Conservation (phyloP, 495 filamentous ascomycete species). For the Aspergillus ostianus region DNA sequence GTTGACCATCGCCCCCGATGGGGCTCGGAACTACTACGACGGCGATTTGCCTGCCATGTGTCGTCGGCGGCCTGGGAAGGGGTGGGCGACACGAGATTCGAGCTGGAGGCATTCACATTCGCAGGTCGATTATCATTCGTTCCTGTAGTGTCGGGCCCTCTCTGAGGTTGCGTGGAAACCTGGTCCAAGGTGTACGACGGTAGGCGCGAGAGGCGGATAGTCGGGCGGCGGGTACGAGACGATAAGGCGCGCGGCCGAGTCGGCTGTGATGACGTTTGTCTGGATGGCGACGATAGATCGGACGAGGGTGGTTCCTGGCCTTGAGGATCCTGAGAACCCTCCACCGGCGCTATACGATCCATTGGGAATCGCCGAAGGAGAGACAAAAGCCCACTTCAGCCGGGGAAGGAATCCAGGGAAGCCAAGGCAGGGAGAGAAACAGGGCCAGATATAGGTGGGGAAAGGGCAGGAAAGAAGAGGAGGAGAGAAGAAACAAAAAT, state of each 20-base stretch:
- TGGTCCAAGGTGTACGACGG: conserved; percentile 15
- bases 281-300: background rate
- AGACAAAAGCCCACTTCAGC: background rate
- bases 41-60: conserved; percentile 31
- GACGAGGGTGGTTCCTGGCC: conserved; percentile 10
- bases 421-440: background rate
- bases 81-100: conserved; percentile 3
- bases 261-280: conserved; percentile 18
- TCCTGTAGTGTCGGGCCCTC: conserved; percentile 8
- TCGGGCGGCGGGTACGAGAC: conserved; percentile 36
- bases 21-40: conserved; percentile 48
- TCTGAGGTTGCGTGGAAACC: conserved; percentile 12
- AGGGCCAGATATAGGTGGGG: background rate
- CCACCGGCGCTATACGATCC: conserved; percentile 45
- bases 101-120: conserved; percentile 13
- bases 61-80: conserved; percentile 26
- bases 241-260: conserved; percentile 17
- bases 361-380: conserved; percentile 19
- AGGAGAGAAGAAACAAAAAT: background rate
- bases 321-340: conserved; percentile 18
- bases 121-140: conserved; percentile 5
- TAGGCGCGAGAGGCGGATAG: conserved; percentile 40
- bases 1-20: conserved; percentile 39
- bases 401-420: background rate
- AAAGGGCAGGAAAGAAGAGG: background rate